Evolutionary conservation across 2,329 filamentous ascomycete genomes (phyloP).

Genomic region (Biscogniauxia sp.): DNA sequence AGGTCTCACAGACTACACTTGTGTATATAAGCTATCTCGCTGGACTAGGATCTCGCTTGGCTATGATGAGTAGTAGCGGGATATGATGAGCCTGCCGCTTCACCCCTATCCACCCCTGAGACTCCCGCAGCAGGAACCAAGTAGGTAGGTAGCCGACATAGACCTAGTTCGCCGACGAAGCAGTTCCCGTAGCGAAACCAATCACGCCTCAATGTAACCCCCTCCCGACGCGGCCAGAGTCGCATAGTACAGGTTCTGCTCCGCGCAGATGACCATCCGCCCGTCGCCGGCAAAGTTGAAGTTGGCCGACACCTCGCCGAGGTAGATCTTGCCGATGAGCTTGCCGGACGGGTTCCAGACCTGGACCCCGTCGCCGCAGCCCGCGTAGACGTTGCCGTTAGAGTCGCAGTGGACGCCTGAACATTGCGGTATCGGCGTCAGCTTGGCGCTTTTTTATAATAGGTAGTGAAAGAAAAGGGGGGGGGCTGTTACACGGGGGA

Average conservation of each 20-base stretch:
- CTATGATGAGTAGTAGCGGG: no score
- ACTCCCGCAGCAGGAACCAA: no score
- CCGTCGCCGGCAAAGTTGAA: conserved; percentile 47
- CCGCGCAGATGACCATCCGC: conserved; percentile 41
- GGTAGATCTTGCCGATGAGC: conserved; percentile 56
- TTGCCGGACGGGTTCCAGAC: conserved; percentile 49
- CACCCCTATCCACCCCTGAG: no score
- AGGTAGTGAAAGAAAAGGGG: background rate
- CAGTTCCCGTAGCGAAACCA: no score
- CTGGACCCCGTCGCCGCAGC: conserved; percentile 49
- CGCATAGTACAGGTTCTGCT: conserved; percentile 40
- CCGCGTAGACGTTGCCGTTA: conserved; percentile 54
- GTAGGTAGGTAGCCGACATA: no score
- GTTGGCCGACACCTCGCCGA: conserved; percentile 45
- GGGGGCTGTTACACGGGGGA: no score
- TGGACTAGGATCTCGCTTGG: no score
- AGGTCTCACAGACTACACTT: no score
- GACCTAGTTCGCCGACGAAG: no score
- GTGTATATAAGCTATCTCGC: no score
- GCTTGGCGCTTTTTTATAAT: conserved; percentile 24
- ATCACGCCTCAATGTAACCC: conserved; percentile 15
- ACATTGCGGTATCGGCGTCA: conserved; percentile 2
- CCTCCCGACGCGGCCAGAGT: conserved; percentile 31
- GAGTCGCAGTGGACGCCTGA: conserved; percentile 56
- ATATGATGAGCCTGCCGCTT: no score